Percentiles rank a stretch among this genome's conserved stretches.
Evolutionary conservation across 2,329 filamentous ascomycete genomes (phyloP).

Genomic region (Ceratocystiopsis sp.): DNA sequence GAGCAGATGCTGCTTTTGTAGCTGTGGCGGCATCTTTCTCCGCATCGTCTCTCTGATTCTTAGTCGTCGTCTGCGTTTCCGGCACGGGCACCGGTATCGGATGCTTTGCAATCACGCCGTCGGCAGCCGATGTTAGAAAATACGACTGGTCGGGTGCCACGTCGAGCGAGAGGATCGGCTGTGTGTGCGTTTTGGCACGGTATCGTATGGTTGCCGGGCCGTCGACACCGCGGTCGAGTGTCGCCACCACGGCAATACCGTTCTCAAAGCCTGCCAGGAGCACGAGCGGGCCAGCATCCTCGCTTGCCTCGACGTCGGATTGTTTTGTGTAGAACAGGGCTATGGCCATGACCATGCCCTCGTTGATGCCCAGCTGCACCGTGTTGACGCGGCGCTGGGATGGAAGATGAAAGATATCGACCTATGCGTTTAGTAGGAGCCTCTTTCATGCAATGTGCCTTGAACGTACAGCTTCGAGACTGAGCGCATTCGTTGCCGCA

Average conservation of each 20-base stretch:
- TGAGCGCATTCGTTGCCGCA: slow-evolving; percentile 64
- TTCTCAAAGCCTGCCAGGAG: slow-evolving; percentile 75
- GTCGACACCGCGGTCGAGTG: slow-evolving; percentile 22
- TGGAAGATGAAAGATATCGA: slow-evolving; percentile 76
- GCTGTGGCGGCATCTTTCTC: too few species aligned
- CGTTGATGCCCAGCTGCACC: slow-evolving; percentile 29
- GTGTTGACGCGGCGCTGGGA: slow-evolving; percentile 51
- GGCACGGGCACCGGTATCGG: slow-evolving; percentile 30
- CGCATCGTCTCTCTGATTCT: too few species aligned
- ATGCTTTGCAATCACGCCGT: slow-evolving; percentile 64
- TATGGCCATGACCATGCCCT: slow-evolving; percentile 83
- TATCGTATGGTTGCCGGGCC: slow-evolving; percentile 38
- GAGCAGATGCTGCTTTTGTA: background rate
- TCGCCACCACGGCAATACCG: slow-evolving; percentile 53
- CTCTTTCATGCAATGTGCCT: too few species aligned
- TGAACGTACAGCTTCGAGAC: slow-evolving; percentile 51
- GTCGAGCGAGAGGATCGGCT: slow-evolving; percentile 66
- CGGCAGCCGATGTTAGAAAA: slow-evolving; percentile 70
- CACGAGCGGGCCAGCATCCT: slow-evolving; percentile 21
- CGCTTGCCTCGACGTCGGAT: background rate
- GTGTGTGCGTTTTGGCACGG: slow-evolving; percentile 49
- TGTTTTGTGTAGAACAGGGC: slow-evolving; percentile 30
- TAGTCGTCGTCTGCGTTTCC: background rate
- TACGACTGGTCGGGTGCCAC: slow-evolving; percentile 30
- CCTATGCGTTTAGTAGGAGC: slow-evolving; percentile 26